Percentiles rank a stretch among this genome's conserved stretches.
phyloP scores from a whole-genome alignment of 148 eudicot species.

The Rhododendron vialii region DNA sequence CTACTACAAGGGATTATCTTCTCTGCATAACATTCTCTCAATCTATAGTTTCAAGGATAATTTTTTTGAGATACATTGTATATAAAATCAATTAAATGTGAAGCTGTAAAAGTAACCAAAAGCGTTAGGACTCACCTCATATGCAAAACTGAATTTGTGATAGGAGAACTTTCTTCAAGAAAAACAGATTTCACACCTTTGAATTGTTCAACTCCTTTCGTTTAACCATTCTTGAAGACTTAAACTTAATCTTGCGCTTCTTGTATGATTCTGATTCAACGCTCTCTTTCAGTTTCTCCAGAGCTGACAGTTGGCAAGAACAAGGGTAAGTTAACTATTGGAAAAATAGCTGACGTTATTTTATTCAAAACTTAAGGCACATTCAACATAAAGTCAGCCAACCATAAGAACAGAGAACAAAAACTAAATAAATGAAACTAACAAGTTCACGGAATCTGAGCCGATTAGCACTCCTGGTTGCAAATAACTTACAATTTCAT shows the following conservation, averaged over 20 bases:
- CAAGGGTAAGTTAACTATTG: neutral
- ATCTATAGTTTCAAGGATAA: neutral
- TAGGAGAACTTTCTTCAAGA: constrained; percentile 3
- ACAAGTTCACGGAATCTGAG: neutral
- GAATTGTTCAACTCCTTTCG: constrained; percentile 5
- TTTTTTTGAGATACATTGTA: neutral
- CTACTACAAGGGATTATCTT: neutral
- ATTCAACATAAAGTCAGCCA: neutral
- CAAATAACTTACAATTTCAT: neutral
- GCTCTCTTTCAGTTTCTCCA: constrained; percentile 57
- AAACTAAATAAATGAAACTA: neutral
- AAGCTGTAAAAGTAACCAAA: neutral
- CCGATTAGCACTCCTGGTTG: neutral
- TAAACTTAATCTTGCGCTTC: constrained; percentile 43
- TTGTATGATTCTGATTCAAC: constrained; percentile 46
- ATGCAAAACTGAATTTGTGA: constrained; percentile 11
- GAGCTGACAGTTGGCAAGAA: constrained; percentile 37
- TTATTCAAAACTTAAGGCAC: neutral
- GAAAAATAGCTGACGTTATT: neutral
- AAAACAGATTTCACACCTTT: constrained; percentile 6
- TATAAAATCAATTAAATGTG: neutral
- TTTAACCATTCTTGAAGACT: constrained; percentile 21
- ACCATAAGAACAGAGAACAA: neutral
- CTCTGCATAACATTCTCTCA: constrained; percentile 9
- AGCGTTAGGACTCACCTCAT: constrained; percentile 5